Base-by-base conservation (phyloP, 1,284 basidiomycete species). In the Volvariella surrecta region DNA sequence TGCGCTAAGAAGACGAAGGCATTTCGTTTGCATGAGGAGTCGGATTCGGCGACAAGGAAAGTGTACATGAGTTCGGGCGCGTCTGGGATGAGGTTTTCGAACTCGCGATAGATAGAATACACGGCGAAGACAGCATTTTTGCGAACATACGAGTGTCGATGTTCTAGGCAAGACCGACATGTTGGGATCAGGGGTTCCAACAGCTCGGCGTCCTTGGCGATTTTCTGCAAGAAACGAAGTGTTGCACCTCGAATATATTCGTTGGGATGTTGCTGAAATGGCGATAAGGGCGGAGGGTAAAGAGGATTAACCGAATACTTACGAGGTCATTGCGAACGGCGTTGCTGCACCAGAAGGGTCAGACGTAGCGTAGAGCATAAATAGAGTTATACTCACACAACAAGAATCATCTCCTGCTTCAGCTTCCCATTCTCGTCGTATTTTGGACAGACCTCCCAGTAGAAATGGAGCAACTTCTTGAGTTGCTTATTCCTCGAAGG, bases 371-470 rank as follows among this genome's bases (percentile, higher is more conserved):
- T 37, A 22, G 8, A 13, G 15, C n/a, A 19, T 16, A 4, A 32
- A 39, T 17, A 40, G 15, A 34, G 22, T 44, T 39, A 22, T 28
- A 79, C 88, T 59, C 61, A 94, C 90, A 95, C 94, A 38, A 99
- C 95, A 39, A 99, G 77, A 58, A 99, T 99, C 96, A 99, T 99
- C 71, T 99, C 96, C 67, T 99, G 96, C 76, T 97, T 98, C 56
- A 99, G 70, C 68, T 98, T 98, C 45, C 96, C 96, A 51, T 81
- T 82, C 52, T 98, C 94, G 56, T 99, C 96, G 53, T 96, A 87
- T 66, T 99, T 98, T 19, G 96, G 95, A 66, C 94, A 98, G 22
- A 99, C 89, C 68, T 99, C 96, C 95, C 94, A 99, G 66, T 99
- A 99, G 64, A 98, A 98, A 66, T 98, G 93, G 32, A 98, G 74